Conservation (phyloP, 78 protist genomes). For the Capsaspora owczarzaki region DNA sequence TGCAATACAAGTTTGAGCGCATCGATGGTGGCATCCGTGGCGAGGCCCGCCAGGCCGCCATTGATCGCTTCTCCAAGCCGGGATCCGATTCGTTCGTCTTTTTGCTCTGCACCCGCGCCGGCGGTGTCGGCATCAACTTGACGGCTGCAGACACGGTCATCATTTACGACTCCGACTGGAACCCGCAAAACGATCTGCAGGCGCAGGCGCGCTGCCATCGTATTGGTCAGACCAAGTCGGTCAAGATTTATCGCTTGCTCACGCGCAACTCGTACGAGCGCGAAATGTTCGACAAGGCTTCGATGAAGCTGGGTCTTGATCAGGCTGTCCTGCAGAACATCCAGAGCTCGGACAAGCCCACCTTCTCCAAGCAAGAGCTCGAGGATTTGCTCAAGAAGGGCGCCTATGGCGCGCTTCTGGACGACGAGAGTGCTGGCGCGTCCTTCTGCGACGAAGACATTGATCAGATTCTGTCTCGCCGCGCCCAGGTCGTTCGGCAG, state of each 20-base stretch:
- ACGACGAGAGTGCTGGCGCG: conserved; percentile 40
- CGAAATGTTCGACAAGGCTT: conserved; percentile 72
- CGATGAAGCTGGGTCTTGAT: conserved; percentile 73
- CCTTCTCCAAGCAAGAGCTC: conserved; percentile 30
- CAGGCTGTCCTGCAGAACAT: conserved; percentile 54
- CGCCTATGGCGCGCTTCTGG: conserved; percentile 51
- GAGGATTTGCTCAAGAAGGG: conserved; percentile 54
- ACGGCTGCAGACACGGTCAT: conserved; percentile 93
- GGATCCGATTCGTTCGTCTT: conserved; percentile 73
- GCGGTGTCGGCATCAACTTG: conserved; percentile 96
- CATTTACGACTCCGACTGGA: conserved; percentile 97
- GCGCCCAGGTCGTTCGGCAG: conserved; percentile 26
- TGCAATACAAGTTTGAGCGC: conserved; percentile 62
- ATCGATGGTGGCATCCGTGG: conserved; percentile 75
- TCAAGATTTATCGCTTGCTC: conserved; percentile 81
- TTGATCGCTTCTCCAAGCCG: background rate
- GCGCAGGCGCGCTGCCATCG: conserved; percentile 28
- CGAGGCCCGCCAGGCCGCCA: conserved; percentile 58
- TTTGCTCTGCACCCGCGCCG: conserved; percentile 92
- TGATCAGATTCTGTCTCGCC: conserved; percentile 50
- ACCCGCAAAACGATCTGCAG: conserved; percentile 95
- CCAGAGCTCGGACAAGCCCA: background rate
- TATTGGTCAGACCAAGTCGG: conserved; percentile 81
- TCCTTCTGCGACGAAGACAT: conserved; percentile 67
- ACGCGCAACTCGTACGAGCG: conserved; percentile 75